phyloP scores from a whole-genome alignment of 176 grass and related monocot genomes.

The Ensete glaucum region DNA sequence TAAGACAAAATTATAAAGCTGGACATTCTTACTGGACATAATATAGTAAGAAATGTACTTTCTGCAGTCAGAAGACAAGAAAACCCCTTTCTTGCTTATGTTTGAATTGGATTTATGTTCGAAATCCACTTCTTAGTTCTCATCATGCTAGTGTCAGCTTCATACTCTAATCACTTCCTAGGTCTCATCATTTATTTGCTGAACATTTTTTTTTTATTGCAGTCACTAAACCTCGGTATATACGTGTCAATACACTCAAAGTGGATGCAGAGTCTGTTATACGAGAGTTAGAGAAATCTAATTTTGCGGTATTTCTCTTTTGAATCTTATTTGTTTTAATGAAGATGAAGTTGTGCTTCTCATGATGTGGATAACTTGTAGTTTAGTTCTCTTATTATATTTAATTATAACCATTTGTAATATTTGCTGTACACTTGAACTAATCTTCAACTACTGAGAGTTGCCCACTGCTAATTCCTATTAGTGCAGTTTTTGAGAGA shows the following conservation, averaged over 20 bases:
- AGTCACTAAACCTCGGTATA: constrained; percentile 71
- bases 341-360: not conserved
- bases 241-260: constrained; percentile 84
- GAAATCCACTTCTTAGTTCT: not conserved
- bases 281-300: constrained; percentile 53
- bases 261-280: constrained; percentile 51
- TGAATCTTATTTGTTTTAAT: not conserved
- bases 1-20: not conserved
- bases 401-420: not conserved
- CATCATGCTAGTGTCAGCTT: not conserved
- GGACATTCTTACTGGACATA: not conserved
- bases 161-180: not conserved
- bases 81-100: not conserved
- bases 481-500: no score
- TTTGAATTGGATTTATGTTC: not conserved
- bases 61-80: not conserved
- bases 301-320: constrained; percentile 28
- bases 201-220: constrained; percentile 26
- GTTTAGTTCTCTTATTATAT: constrained; percentile 7
- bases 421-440: not conserved
- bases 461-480: no score
- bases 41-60: not conserved
- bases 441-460: not conserved
- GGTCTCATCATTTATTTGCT: not conserved
- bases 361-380: not conserved